A percentile compares a stretch with the other conserved stretches of the same genome.
Evolutionary conservation across 2,329 filamentous ascomycete genomes (phyloP).

Genomic region (Aspergillus sp.): DNA sequence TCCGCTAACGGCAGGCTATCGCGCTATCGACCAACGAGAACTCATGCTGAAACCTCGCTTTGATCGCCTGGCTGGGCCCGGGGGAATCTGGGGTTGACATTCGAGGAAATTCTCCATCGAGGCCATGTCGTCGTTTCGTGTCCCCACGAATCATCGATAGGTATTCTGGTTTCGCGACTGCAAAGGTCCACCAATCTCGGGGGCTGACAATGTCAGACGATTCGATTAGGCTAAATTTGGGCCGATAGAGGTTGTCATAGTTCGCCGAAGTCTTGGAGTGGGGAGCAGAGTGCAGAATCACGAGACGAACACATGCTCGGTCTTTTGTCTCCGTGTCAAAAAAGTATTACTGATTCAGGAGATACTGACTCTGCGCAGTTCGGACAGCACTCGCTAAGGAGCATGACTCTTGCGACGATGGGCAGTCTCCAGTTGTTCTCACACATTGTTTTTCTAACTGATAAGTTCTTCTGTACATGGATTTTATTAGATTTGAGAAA

Average conservation of each 20-base stretch:
- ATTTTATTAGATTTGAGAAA: too few relatives aligned
- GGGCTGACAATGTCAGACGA: neutral
- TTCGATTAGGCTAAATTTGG: neutral
- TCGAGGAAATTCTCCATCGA: conserved; percentile 33
- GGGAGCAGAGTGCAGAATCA: neutral
- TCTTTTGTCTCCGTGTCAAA: too few relatives aligned
- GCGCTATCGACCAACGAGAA: conserved; percentile 8
- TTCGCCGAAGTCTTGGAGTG: neutral
- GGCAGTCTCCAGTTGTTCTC: too few relatives aligned
- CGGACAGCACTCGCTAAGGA: too few relatives aligned
- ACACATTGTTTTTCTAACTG: too few relatives aligned
- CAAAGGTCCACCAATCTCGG: conserved; percentile 30
- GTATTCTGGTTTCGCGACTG: conserved; percentile 11
- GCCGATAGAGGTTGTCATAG: neutral
- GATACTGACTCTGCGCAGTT: too few relatives aligned
- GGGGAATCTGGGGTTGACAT: conserved; percentile 28
- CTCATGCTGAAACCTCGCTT: neutral
- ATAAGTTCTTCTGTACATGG: too few relatives aligned
- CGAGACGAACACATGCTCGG: too few relatives aligned
- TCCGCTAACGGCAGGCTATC: conserved; percentile 32
- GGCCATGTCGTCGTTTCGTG: neutral
- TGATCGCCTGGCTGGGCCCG: conserved; percentile 9
- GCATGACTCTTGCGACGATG: too few relatives aligned
- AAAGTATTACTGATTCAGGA: too few relatives aligned
- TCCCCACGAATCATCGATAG: conserved; percentile 32